Evolutionary conservation across 805 yeast species (phyloP).

Genomic region (Tetrapisispora fleetii): DNA sequence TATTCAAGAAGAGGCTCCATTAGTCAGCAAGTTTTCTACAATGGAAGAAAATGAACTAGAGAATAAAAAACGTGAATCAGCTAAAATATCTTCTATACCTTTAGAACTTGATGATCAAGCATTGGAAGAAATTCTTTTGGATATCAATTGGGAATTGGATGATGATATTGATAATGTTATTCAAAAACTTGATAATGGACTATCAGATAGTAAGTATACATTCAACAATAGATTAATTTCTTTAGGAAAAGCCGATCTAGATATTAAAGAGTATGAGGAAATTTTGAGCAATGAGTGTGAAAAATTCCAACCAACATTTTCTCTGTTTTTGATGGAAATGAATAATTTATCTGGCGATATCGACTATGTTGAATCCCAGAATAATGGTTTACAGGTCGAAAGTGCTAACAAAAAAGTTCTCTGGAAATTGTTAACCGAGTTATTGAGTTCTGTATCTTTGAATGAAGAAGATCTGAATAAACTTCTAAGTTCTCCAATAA

Average conservation of each 20-base stretch:
- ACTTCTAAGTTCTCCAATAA: slow-evolving; percentile 40
- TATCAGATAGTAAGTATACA: slow-evolving; percentile 51
- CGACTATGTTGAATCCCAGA: slow-evolving; percentile 58
- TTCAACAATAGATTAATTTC: slow-evolving; percentile 49
- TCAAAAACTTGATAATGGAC: slow-evolving; percentile 46
- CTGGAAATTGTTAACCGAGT: slow-evolving; percentile 57
- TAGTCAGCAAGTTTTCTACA: not conserved
- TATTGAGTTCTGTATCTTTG: slow-evolving; percentile 61
- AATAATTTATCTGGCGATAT: slow-evolving; percentile 60
- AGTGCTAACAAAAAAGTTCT: slow-evolving; percentile 72
- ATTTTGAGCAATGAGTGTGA: slow-evolving; percentile 45
- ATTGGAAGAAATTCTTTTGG: slow-evolving; percentile 53
- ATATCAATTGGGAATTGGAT: slow-evolving; percentile 62
- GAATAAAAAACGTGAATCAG: not conserved
- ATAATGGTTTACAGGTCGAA: slow-evolving; percentile 75
- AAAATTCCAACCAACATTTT: slow-evolving; percentile 42
- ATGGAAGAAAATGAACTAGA: not conserved
- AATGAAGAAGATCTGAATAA: slow-evolving; percentile 43
- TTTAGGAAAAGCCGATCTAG: slow-evolving; percentile 36
- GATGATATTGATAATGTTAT: slow-evolving; percentile 56
- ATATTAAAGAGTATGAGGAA: slow-evolving; percentile 34
- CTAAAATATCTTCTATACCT: not conserved
- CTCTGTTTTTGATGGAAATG: slow-evolving; percentile 50
- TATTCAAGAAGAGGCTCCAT: slow-evolving; percentile 22
- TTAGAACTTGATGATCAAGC: slow-evolving; percentile 25